phyloP scores from a whole-genome alignment of 768 basidiomycete species.

The Coprinellus aureogranulatus region DNA sequence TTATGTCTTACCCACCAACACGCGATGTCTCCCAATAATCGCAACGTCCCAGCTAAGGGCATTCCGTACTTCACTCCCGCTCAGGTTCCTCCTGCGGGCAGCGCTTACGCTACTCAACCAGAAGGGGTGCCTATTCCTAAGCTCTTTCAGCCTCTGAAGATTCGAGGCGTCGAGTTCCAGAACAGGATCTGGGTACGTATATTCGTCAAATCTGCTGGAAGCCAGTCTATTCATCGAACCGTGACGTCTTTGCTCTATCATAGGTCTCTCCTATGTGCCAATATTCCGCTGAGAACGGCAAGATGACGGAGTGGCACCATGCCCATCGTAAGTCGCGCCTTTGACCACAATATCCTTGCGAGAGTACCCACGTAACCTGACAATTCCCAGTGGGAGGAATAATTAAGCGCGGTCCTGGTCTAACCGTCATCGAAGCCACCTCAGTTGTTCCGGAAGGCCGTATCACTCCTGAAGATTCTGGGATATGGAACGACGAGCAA shows the following conservation, averaged over 20 bases:
- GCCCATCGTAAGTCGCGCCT: conserved; percentile 52
- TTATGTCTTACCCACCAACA: neutral
- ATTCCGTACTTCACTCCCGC: conserved; percentile 47
- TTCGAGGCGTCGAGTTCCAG: conserved; percentile 50
- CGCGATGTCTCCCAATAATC: conserved; percentile 4
- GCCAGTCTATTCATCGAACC: neutral
- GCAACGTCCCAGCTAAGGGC: conserved; percentile 40
- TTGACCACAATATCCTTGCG: conserved; percentile 17
- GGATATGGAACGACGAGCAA: conserved; percentile 65
- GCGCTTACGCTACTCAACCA: conserved; percentile 40
- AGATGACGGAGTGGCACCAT: conserved; percentile 53
- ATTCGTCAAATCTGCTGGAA: neutral
- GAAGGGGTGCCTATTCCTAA: conserved; percentile 33
- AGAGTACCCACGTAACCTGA: neutral
- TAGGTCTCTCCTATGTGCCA: conserved; percentile 59
- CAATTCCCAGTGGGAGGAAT: conserved; percentile 47
- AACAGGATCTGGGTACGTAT: conserved; percentile 50
- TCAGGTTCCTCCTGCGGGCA: conserved; percentile 43
- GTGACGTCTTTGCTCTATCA: too few relatives aligned
- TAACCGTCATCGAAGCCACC: conserved; percentile 65
- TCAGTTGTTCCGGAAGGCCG: conserved; percentile 59
- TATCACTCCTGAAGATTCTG: conserved; percentile 65
- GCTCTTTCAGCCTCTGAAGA: conserved; percentile 56
- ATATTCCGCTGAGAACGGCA: conserved; percentile 57
- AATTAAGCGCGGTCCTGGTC: conserved; percentile 51